A percentile compares a stretch with the other conserved stretches of the same genome.
Conservation (phyloP, 2,329 filamentous ascomycete species). For the Rhynchosporium agropyri region DNA sequence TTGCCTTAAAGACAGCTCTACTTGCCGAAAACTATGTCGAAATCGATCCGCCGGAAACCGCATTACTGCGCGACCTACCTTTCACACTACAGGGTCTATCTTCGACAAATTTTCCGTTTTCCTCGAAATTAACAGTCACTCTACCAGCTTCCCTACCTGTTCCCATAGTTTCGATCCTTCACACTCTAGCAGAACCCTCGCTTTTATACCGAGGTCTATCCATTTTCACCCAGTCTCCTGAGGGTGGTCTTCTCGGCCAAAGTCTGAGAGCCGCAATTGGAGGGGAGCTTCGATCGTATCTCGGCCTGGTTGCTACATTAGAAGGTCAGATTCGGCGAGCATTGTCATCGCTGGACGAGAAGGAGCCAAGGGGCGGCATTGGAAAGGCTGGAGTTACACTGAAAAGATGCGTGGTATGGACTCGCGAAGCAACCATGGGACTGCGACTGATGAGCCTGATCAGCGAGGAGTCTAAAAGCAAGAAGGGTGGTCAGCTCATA, state of each 20-base stretch:
- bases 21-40: constrained; percentile 59
- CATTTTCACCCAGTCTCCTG: constrained; percentile 77
- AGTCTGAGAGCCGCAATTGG: constrained; percentile 87
- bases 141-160: constrained; percentile 79
- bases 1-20: constrained; percentile 54
- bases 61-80: constrained; percentile 77
- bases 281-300: constrained; percentile 82
- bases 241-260: constrained; percentile 85
- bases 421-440: constrained; percentile 93
- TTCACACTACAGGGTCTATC: constrained; percentile 93
- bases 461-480: constrained; percentile 83
- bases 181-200: constrained; percentile 89
- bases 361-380: constrained; percentile 68
- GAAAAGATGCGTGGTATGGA: constrained; percentile 97
- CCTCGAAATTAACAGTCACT: constrained; percentile 67
- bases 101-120: constrained; percentile 80
- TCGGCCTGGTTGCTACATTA: constrained; percentile 86
- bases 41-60: constrained; percentile 64
- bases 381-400: constrained; percentile 89
- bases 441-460: constrained; percentile 91
- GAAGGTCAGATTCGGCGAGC: constrained; percentile 90
- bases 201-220: constrained; percentile 84
- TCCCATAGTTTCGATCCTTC: constrained; percentile 82
- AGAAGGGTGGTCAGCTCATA: constrained; percentile 88
- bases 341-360: constrained; percentile 71